Percentiles rank a stretch among this genome's conserved stretches.
Conservation (phyloP, 1,284 basidiomycete genomes). For the Spongispora temasekensis region DNA sequence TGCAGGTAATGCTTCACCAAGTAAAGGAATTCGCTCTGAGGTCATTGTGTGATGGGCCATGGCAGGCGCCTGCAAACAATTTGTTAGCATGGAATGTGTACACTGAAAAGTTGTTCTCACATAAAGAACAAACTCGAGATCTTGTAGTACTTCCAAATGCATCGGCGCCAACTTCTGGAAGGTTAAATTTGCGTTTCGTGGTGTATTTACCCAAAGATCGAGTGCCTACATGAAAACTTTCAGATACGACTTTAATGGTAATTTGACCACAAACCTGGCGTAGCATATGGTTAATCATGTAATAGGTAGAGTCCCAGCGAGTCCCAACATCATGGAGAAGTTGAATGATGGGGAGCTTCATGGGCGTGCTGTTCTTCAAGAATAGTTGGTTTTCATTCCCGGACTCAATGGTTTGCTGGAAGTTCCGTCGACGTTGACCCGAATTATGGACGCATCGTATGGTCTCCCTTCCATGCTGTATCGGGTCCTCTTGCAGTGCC, state of each 20-base stretch:
- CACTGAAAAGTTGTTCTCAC: not conserved
- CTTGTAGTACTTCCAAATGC: not conserved
- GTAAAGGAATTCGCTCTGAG: not conserved
- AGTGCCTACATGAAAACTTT: not conserved
- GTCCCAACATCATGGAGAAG: not conserved
- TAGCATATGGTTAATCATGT: not conserved
- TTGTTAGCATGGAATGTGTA: not conserved
- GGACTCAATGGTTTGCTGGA: not conserved
- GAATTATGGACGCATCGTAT: not conserved
- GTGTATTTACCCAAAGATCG: not conserved
- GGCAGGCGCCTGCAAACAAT: not conserved
- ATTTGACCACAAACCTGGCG: not conserved
- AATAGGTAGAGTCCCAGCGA: not conserved
- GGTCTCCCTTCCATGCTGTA: not conserved
- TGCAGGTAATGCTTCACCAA: not conserved
- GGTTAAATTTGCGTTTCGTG: not conserved
- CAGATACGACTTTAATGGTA: not conserved
- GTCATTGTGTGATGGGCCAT: not conserved
- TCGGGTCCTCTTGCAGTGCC: not conserved
- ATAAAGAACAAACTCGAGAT: not conserved
- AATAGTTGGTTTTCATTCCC: not conserved
- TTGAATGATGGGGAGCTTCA: not conserved
- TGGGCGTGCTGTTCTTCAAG: not conserved
- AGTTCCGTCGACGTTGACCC: not conserved
- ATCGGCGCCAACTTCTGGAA: not conserved